Evolutionary conservation across 352 stramenopile species (phyloP), one percentile per base, ranked within the genome.

Genomic region (Globisporangium recalcitrans): DNA sequence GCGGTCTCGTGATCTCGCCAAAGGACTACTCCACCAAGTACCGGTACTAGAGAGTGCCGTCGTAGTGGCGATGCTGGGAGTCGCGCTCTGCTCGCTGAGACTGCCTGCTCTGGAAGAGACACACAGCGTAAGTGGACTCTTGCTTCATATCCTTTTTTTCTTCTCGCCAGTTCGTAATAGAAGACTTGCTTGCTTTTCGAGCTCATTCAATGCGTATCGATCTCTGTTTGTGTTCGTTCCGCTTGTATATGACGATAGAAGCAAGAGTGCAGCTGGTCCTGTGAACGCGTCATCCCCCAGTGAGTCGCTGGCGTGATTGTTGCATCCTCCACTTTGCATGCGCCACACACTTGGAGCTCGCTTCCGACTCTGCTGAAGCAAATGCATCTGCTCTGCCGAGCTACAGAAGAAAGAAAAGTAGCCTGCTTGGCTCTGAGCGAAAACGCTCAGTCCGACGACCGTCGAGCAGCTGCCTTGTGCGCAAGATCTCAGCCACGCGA

Each of bases 11-110:
- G 19, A 95, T 99, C 48, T 98, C 96, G 13, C 97, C 97, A 36
- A 99, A 99, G 74, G 97, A 99, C 75, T 99, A 99, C 77, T 99
- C 96, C 7, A 99, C 96, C 64, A 98, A 98, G 75, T 99, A 99
- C 82, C 75, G 95, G 74, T 99, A 99, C 74, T 99, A 94, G 52
- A 34, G 13, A 38, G 32, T 16, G 10, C 4, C 0, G 32, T 11
- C 10, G 1, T 11, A 2, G 32, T 44, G 36, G 14, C 16, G 36
- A 21, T 10, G 5, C 7, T 46, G 38, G 38, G 16, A 10, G 38
- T 3, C 38, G 16, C 2, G 16, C 16, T 11, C 16, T 46, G 16
- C 2, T 21, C 16, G 6, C 14, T 10, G n/a, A n/a, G n/a, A n/a
- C 16, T 46, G 16, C 2, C 19, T 6, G 6, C 14, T 10, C 14